A percentile compares a stretch with the other conserved stretches of the same genome.
phyloP scores from a whole-genome alignment of 352 stramenopile genomes.

The Phytophthora foliorum region DNA sequence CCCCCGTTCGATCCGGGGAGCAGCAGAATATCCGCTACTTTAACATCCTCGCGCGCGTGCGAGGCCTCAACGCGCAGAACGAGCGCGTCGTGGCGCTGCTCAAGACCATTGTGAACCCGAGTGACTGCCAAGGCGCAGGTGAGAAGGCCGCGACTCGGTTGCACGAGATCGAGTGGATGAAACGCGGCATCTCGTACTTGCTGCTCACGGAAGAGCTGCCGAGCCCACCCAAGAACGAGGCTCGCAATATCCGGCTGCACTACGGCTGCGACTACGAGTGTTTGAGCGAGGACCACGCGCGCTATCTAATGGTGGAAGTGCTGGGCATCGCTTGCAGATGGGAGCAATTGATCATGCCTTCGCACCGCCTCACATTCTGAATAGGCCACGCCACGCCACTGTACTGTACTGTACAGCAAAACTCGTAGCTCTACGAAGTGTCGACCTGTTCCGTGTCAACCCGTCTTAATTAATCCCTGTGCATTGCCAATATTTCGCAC shows the following conservation, averaged over 20 bases:
- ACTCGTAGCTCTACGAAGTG: too few species aligned
- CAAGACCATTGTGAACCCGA: conserved; percentile 54
- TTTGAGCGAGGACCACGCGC: conserved; percentile 51
- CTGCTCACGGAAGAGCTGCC: conserved; percentile 40
- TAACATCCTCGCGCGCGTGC: conserved; percentile 49
- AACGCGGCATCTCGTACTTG: conserved; percentile 55
- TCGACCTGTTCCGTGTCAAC: too few species aligned
- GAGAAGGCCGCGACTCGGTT: conserved; percentile 21
- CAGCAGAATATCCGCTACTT: conserved; percentile 51
- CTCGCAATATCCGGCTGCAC: conserved; percentile 38
- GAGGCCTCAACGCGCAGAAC: conserved; percentile 35
- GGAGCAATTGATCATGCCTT: conserved; percentile 48
- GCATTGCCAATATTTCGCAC: too few species aligned
- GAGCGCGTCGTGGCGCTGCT: conserved; percentile 52
- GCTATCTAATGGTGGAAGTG: conserved; percentile 55
- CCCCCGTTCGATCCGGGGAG: conserved; percentile 36
- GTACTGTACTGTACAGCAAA: too few species aligned
- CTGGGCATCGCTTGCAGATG: conserved; percentile 51
- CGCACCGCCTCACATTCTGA: conserved; percentile 44
- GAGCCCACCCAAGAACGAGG: conserved; percentile 3
- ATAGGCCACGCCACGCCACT: not conserved
- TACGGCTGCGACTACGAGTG: conserved; percentile 58
- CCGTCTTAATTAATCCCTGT: too few species aligned
- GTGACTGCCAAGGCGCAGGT: conserved; percentile 24
- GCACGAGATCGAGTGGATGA: conserved; percentile 59